Evolutionary conservation across 2,329 filamentous ascomycete genomes (phyloP), one percentile per base, ranked within the genome.

Genomic region (Davidsoniella neocaledoniae): DNA sequence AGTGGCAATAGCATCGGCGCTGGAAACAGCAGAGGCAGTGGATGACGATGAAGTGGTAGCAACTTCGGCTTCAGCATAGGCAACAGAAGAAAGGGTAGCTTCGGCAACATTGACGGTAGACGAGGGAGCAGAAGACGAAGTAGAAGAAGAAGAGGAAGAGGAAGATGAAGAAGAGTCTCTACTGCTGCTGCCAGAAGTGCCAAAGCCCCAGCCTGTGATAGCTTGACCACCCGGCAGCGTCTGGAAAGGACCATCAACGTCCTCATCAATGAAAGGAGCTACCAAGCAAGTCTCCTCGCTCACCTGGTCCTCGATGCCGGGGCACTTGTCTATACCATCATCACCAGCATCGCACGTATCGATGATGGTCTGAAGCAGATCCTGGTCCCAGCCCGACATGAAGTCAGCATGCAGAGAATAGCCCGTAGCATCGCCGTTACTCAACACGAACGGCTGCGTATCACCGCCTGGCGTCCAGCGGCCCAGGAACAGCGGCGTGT

Each of bases 371-470:
- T 82, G 77, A 46, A 85, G 76, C 43, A 72, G 69, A 25, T 67
- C 62, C 54, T 74, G 68, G 56, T 86, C 76, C 83, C 83, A 87
- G 14, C 75, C 82, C 54, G 82, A 76, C 55, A 83, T 63, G 65
- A 87, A 86, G 62, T 87, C 82, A 44, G 71, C 81, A 63, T 86
- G 82, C 53, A 73, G 72, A 57, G 76, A 76, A 66, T 75, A 85
- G 50, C 82, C 83, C 9, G 82, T 83, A 17, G 70, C 67, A 51
- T 87, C 81, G 42, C 81, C 81, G 58, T 78, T 79, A 55, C 80
- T 68, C 41, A 83, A 73, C 49, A 85, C 76, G 57, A 85, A 85
- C 9, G 78, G 79, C 64, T 76, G 73, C 21, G 59, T 60, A 26
- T 59, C 61, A 53, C 70, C 67, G 55, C 71, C 66, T 43, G 67